phyloP scores from a whole-genome alignment of 352 stramenopile species.

The Globisporangium cystogenes region DNA sequence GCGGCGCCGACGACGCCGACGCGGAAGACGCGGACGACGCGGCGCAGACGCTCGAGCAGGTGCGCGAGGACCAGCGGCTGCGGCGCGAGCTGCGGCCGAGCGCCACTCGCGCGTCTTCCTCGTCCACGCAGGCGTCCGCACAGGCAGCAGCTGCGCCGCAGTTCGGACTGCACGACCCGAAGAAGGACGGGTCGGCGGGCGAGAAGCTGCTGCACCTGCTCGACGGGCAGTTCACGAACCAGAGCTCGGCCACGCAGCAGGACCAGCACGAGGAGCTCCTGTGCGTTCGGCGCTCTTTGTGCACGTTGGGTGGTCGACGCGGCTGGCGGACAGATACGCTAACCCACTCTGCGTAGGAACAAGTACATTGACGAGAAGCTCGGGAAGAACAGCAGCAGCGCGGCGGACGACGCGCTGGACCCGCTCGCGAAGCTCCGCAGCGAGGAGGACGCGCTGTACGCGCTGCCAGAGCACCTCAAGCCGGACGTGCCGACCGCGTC shows the following conservation, averaged over 20 bases:
- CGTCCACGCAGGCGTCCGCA: constrained; percentile 6
- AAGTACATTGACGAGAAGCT: constrained; percentile 79
- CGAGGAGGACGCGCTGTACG: constrained; percentile 68
- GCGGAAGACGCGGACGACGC: constrained; percentile 33
- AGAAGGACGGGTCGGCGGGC: constrained; percentile 55
- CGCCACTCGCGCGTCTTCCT: background rate
- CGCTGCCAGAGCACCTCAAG: constrained; percentile 52
- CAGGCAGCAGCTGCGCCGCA: constrained; percentile 11
- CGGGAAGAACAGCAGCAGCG: constrained; percentile 29
- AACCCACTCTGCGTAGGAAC: constrained; percentile 30
- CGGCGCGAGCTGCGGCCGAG: constrained; percentile 20
- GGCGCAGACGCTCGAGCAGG: constrained; percentile 52
- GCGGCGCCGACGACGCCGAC: constrained; percentile 3
- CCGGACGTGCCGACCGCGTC: constrained; percentile 29
- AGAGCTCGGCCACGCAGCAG: constrained; percentile 47
- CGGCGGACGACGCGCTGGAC: constrained; percentile 6
- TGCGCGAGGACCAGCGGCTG: constrained; percentile 66
- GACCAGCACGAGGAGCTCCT: constrained; percentile 77
- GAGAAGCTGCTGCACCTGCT: constrained; percentile 73
- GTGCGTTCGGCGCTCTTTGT: constrained; percentile 15
- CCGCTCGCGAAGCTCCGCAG: constrained; percentile 14
- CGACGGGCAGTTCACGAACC: constrained; percentile 76
- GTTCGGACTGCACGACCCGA: constrained; percentile 72
- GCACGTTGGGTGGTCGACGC: background rate
- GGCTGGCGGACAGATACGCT: no score